Evolutionary conservation across 192 early-diverging fungal genomes (phyloP).

Genomic region (Coemansia sp.): DNA sequence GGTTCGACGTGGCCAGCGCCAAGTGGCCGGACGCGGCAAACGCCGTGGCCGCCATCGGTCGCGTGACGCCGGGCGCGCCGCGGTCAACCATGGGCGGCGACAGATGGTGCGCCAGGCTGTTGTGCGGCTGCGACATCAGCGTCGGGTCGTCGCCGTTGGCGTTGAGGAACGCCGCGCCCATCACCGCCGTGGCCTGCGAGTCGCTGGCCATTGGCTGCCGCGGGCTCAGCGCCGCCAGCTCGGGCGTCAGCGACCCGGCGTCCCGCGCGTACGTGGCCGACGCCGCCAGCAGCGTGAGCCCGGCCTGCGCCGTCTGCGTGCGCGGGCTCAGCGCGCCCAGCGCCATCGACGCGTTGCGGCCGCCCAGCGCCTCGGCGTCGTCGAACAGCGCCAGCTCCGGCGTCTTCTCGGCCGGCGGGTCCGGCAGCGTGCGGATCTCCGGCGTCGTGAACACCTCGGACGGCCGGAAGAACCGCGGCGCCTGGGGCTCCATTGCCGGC

Average conservation of each 20-base stretch:
- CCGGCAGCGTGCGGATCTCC: slow-evolving; percentile 25
- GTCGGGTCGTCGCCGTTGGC: slow-evolving; percentile 32
- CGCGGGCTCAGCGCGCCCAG: slow-evolving; percentile 37
- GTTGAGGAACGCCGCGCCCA: slow-evolving; percentile 35
- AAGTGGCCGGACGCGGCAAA: background rate
- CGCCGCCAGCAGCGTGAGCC: slow-evolving; percentile 42
- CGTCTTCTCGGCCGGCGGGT: slow-evolving; percentile 14
- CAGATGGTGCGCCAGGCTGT: slow-evolving; percentile 37
- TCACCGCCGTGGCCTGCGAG: slow-evolving; percentile 9
- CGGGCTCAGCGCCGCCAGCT: slow-evolving; percentile 3
- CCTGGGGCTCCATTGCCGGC: slow-evolving; percentile 5
- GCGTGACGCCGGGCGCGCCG: background rate
- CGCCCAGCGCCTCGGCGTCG: slow-evolving; percentile 25
- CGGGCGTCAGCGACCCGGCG: slow-evolving; percentile 7
- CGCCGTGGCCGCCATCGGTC: background rate
- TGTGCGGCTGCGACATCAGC: slow-evolving; percentile 51
- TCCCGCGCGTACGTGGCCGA: slow-evolving; percentile 39
- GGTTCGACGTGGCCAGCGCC: background rate
- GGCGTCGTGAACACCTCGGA: slow-evolving; percentile 45
- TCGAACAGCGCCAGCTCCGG: slow-evolving; percentile 39
- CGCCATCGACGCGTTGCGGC: background rate
- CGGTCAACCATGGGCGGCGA: slow-evolving; percentile 35
- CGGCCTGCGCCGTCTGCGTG: slow-evolving; percentile 46
- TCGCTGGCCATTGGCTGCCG: slow-evolving; percentile 1
- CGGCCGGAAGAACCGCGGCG: slow-evolving; percentile 36